These are phyloP conservation scores for Microbotryum silenes-acaulis DNA, from an alignment of 1,284 basidiomycete genomes.

Conservation along the genomic window DNA sequence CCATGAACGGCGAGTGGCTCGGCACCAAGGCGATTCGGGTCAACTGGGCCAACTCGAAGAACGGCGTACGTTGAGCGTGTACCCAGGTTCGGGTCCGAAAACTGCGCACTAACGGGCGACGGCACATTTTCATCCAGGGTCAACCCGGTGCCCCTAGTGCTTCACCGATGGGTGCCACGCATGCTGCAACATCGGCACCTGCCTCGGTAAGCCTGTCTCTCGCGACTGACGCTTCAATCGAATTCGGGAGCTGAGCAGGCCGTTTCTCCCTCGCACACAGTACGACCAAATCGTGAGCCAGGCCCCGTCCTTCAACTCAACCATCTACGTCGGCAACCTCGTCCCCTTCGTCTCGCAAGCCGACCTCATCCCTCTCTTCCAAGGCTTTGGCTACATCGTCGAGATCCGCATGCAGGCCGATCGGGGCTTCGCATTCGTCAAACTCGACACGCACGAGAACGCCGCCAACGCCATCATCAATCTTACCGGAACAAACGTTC, in stretches of 20 bases:
- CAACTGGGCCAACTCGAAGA: constrained; percentile 99
- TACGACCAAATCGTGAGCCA: constrained; percentile 82
- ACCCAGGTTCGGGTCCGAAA: too few relatives aligned
- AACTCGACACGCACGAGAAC: constrained; percentile 93
- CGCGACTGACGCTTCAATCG: neutral
- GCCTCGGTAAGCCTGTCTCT: constrained; percentile 5
- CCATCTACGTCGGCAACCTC: constrained; percentile 96
- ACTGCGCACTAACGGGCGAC: too few relatives aligned
- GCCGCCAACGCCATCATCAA: constrained; percentile 95
- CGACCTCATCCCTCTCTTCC: constrained; percentile 92
- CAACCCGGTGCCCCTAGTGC: too few relatives aligned
- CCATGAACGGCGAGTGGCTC: constrained; percentile 99
- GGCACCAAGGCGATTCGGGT: constrained; percentile 94
- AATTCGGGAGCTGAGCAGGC: constrained; percentile 7
- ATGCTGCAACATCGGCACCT: neutral
- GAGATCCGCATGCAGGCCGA: constrained; percentile 98
- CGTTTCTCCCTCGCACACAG: constrained; percentile 46
- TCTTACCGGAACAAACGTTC: constrained; percentile 87
- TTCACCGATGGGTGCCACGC: too few relatives aligned
- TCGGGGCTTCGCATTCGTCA: constrained; percentile 96
- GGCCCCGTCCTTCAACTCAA: constrained; percentile 84
- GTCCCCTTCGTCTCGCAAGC: constrained; percentile 91
- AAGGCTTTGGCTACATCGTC: constrained; percentile 91
- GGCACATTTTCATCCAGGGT: too few relatives aligned
- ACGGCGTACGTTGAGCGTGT: constrained; percentile 36